Percentiles rank a stretch among this genome's conserved stretches.
Evolutionary conservation across 2,329 filamentous ascomycete genomes (phyloP).

Genomic region (Beauveria asiatica): DNA sequence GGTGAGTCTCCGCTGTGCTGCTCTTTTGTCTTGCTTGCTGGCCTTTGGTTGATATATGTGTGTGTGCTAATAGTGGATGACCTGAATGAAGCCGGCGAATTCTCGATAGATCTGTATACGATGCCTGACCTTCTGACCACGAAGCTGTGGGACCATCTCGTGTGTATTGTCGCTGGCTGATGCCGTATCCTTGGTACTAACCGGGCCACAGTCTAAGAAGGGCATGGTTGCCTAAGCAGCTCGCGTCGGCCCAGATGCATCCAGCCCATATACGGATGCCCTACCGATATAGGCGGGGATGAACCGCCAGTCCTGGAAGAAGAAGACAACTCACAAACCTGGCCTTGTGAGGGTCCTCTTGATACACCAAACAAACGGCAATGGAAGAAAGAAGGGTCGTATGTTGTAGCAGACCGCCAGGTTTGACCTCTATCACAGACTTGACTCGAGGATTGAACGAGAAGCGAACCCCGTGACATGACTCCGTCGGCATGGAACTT

Average conservation of each 20-base stretch:
- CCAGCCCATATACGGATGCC: background rate
- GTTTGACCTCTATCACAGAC: background rate
- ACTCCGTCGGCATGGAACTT: background rate
- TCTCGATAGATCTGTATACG: conserved; percentile 97
- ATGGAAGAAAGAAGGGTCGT: background rate
- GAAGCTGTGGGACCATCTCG: conserved; percentile 86
- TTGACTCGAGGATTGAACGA: background rate
- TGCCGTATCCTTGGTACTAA: background rate
- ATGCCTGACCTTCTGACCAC: conserved; percentile 82
- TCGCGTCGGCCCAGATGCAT: background rate
- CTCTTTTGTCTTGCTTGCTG: conserved; percentile 11
- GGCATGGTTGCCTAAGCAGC: conserved; percentile 25
- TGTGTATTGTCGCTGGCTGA: conserved; percentile 23
- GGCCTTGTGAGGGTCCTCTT: background rate
- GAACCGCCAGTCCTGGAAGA: background rate
- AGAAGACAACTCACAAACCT: background rate
- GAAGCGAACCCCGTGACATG: background rate
- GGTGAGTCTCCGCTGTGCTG: conserved; percentile 48
- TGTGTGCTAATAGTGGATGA: conserved; percentile 27
- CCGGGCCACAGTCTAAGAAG: conserved; percentile 29
- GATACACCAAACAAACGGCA: background rate
- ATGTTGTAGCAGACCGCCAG: background rate
- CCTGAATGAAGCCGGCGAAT: conserved; percentile 67
- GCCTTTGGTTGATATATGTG: conserved; percentile 15
- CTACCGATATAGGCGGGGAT: background rate